Evolutionary conservation across 2,329 filamentous ascomycete genomes (phyloP), one percentile per base, ranked within the genome.

Genomic region (Podosphaera fusca): DNA sequence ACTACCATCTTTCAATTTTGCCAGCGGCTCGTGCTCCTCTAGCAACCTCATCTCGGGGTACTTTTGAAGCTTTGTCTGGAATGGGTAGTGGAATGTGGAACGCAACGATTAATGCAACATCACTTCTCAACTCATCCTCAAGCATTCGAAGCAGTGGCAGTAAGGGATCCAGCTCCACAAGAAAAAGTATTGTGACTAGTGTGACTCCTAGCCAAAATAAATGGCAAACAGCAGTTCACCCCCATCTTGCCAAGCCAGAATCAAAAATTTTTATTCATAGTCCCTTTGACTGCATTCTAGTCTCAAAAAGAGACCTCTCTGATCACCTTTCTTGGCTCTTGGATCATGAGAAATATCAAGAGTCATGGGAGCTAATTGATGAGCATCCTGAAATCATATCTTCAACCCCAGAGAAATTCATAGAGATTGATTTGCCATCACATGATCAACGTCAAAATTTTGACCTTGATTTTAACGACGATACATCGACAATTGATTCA

Each of bases 251-350:
- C 29, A 60, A 75, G 8, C 72, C 75, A 42, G 81, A 82, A 5
- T 73, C 82, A 62, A 85, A 96, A 65, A 85, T 98, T 14, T 95
- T 95, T 67, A 87, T 98, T 46, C 88, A 95, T 65, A 95, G 88
- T 64, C 92, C 92, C 0, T 98, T 94, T 66, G 92, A 98, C 69
- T 96, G 89, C 64, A 84, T 96, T n/a, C 73, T 95, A 57, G 87
- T 87, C 0, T 87, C 92, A 2, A 89, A 89, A 67, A 77, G 92
- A 62, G 89, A 95, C 65, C 74, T 94, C 14, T 74, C 80, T 2
- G 92, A 98, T 69, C 88, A 94, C 65, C 72, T 96, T 30, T 73
- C 76, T 6, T 98, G 90, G 90, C 74, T 96, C 12, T 68, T 94
- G 34, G 85, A 90, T 58, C 86, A 83, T 60, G 78, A 85, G 56